Percentiles rank a stretch among this genome's conserved stretches.
phyloP scores from a whole-genome alignment of 1,284 basidiomycete species.

The Trichosporon faecale region DNA sequence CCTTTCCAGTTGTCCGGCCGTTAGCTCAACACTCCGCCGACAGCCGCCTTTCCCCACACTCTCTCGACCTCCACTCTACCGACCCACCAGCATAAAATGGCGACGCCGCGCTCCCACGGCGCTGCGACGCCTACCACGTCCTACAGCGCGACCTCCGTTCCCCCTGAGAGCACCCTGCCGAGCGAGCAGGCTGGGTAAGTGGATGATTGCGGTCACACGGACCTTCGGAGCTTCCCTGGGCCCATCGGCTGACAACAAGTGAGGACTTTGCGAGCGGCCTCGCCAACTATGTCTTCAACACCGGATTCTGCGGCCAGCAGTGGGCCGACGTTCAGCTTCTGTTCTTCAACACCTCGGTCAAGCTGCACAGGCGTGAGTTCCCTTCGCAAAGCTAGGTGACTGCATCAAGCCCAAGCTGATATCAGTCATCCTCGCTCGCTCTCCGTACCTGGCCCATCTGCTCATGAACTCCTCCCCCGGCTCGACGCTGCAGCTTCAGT shows the following conservation, averaged over 20 bases:
- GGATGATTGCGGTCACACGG: neutral
- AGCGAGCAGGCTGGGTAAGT: slow-evolving; percentile 11
- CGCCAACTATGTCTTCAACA: slow-evolving; percentile 36
- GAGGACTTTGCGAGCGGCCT: slow-evolving; percentile 18
- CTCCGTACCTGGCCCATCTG: slow-evolving; percentile 76
- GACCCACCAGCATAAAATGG: neutral
- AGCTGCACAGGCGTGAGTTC: slow-evolving; percentile 47
- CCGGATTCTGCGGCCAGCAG: slow-evolving; percentile 41
- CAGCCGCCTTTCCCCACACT: slow-evolving; percentile 10
- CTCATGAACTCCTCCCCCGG: slow-evolving; percentile 63
- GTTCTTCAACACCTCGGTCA: slow-evolving; percentile 39
- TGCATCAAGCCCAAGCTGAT: slow-evolving; percentile 2
- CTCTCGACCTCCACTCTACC: slow-evolving; percentile 14
- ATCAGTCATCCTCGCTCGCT: slow-evolving; percentile 76
- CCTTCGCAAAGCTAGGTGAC: neutral
- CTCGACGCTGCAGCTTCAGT: slow-evolving; percentile 66
- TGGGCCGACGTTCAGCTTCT: slow-evolving; percentile 44
- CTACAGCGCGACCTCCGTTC: slow-evolving; percentile 13
- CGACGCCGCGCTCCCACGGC: slow-evolving; percentile 12
- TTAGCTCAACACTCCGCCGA: neutral
- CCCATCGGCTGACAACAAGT: neutral
- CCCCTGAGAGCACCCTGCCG: slow-evolving; percentile 5
- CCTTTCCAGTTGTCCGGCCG: neutral
- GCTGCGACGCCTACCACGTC: slow-evolving; percentile 16
- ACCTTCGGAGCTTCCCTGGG: neutral